Percentiles rank a stretch among this genome's conserved stretches.
Evolutionary conservation across 805 yeast species (phyloP).

Genomic region (Nakazawaea ambrosiae): DNA sequence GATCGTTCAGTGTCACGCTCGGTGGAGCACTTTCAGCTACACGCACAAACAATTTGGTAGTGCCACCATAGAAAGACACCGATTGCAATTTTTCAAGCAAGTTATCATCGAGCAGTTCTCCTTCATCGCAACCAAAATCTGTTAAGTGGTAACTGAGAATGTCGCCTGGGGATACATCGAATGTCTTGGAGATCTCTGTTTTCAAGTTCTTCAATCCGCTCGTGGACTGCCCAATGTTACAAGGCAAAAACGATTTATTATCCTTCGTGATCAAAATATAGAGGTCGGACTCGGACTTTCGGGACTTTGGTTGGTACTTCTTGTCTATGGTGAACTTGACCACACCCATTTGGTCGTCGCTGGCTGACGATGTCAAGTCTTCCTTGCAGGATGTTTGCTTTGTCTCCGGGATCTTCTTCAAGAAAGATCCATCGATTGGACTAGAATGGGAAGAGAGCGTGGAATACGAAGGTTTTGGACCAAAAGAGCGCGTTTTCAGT

Average conservation of each 20-base stretch:
- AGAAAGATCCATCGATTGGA: constrained; percentile 1
- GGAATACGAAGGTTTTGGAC: neutral
- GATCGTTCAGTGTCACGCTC: constrained; percentile 5
- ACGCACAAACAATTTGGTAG: constrained; percentile 17
- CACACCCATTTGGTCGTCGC: neutral
- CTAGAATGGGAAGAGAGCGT: constrained; percentile 1
- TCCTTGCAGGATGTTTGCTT: neutral
- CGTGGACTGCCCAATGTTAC: constrained; percentile 29
- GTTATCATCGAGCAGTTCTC: constrained; percentile 47
- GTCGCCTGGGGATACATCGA: constrained; percentile 27
- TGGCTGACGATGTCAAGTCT: no score
- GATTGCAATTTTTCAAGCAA: constrained; percentile 30
- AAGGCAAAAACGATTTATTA: constrained; percentile 44
- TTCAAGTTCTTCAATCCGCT: constrained; percentile 33
- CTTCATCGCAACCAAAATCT: constrained; percentile 57
- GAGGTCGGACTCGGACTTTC: constrained; percentile 22
- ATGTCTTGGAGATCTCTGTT: constrained; percentile 26
- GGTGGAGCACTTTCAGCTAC: constrained; percentile 7
- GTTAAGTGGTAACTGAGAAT: constrained; percentile 51
- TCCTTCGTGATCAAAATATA: constrained; percentile 60
- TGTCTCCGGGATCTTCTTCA: neutral
- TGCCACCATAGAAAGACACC: constrained; percentile 23
- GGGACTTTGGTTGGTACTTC: constrained; percentile 31
- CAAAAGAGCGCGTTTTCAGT: neutral
- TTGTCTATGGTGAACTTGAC: constrained; percentile 21